These are phyloP conservation scores for Myxozyma sirexii DNA, from an alignment of 805 yeast genomes.

Conservation along the genomic window DNA sequence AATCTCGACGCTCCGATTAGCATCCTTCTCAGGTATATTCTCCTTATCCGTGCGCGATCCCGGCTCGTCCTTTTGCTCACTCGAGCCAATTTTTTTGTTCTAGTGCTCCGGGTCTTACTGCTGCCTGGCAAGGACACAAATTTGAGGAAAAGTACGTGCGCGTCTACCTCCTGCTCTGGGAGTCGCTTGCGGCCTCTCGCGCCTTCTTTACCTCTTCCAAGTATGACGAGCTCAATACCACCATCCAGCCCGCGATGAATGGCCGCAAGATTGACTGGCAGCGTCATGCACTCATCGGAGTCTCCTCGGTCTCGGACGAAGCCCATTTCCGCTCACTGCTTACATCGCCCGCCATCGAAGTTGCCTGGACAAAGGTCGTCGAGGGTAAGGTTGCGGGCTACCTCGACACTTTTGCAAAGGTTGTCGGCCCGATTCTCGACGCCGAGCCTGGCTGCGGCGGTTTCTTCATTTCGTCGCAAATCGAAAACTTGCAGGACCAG, in stretches of 20 bases:
- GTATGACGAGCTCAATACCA: not conserved
- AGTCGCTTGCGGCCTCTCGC: not conserved
- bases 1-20: not conserved
- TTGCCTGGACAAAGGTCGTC: not conserved
- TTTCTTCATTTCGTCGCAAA: not conserved
- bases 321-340: not conserved
- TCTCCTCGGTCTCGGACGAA: not conserved
- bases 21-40: no score
- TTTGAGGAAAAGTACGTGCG: not conserved
- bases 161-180: not conserved
- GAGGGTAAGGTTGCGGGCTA: not conserved
- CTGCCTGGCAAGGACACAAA: not conserved
- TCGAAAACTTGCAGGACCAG: not conserved
- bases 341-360: not conserved
- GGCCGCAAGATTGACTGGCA: not conserved
- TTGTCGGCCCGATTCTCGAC: not conserved
- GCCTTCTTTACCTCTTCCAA: not conserved
- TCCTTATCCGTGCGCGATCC: not conserved
- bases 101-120: not conserved
- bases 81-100: not conserved
- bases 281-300: not conserved
- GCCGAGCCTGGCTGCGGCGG: not conserved
- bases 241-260: not conserved
- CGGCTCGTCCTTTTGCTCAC: no score
- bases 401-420: not conserved